Base-by-base conservation (phyloP, 129 eudicot species). In the Lonicera japonica region DNA sequence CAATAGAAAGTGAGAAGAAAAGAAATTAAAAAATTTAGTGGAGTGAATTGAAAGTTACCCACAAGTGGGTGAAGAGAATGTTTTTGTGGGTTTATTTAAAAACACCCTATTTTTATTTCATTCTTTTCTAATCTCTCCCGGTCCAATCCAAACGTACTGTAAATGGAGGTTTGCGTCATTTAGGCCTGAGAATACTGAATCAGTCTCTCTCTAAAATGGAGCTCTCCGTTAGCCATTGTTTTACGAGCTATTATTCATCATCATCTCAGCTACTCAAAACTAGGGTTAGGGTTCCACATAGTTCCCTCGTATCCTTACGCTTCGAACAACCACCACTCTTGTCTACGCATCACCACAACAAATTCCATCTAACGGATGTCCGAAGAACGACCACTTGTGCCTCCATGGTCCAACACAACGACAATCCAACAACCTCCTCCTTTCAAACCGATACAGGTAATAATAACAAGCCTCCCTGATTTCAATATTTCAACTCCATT, bases 351-450 rank as follows among this genome's bases (percentile, higher is more conserved):
- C 46, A 7, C 50, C 34, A 19, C 50, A 47, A 14, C 20, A 21
- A 21, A 14, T 52, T 54, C 40, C 3, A 21, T 39, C 19, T 21
- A 36, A 74, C 74, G 84, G 66, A 79, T 10, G 48, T 73, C 16
- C 69, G 12, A 16, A 41, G 61, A 63, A 69, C 40, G 23, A 39
- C 29, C 63, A 54, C 69, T 55, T 70, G 66, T 29, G 76, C 84
- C 24, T 29, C 2, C 6, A 6, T 29, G 6, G 2, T 29, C 36
- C 63, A 71, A 17, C 56, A 66, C 41, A 79, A 79, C 18, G 89
- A 78, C 18, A 65, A 82, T 23, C 70, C 75, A 0, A 46, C 67
- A 41, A 43, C 69, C 11, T 63, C 79, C n/a, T 58, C 68, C n/a
- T n/a, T n/a, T 20, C 67, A 25, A 21, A 21, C 54, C 52, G 68